These are phyloP conservation scores for Globisporangium parvum DNA, from an alignment of 352 stramenopile genomes.

Conservation along the genomic window DNA sequence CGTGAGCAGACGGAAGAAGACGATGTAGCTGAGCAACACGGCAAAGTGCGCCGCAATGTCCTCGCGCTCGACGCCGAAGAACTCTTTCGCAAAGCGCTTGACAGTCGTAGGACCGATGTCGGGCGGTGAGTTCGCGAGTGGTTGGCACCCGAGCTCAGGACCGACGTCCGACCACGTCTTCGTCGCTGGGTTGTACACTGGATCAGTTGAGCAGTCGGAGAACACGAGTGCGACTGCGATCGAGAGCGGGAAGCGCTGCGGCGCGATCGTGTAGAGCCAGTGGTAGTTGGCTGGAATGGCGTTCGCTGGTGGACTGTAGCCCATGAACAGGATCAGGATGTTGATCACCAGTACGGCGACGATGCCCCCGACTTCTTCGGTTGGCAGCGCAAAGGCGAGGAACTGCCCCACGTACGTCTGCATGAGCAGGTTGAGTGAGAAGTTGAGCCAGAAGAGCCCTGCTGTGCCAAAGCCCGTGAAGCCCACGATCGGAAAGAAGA, in stretches of 20 bases:
- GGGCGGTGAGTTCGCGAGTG: constrained; percentile 13
- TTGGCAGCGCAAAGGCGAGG: constrained; percentile 29
- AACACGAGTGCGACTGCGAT: constrained; percentile 23
- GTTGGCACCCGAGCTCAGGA: constrained; percentile 8
- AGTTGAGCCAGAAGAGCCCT: constrained; percentile 34
- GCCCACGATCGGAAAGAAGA: constrained; percentile 45
- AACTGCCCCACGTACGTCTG: constrained; percentile 32
- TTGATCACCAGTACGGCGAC: constrained; percentile 31
- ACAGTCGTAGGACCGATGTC: constrained; percentile 23
- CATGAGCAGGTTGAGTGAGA: constrained; percentile 27
- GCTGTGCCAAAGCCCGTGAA: constrained; percentile 27
- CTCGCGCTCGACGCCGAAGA: constrained; percentile 25
- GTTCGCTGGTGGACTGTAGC: constrained; percentile 28
- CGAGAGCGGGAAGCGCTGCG: constrained; percentile 23
- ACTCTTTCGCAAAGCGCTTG: constrained; percentile 13
- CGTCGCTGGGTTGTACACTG: constrained; percentile 15
- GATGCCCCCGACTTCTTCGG: constrained; percentile 28
- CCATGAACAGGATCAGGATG: constrained; percentile 34
- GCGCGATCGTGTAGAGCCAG: constrained; percentile 39
- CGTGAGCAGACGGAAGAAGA: constrained; percentile 21
- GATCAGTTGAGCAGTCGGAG: constrained; percentile 18
- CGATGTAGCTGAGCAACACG: constrained; percentile 21
- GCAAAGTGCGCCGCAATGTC: constrained; percentile 26
- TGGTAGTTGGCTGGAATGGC: constrained; percentile 28
- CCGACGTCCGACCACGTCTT: constrained; percentile 4